A percentile compares a stretch with the other conserved stretches of the same genome.
phyloP scores from a whole-genome alignment of 164 flowering plant species.

The Macadamia tetraphylla region DNA sequence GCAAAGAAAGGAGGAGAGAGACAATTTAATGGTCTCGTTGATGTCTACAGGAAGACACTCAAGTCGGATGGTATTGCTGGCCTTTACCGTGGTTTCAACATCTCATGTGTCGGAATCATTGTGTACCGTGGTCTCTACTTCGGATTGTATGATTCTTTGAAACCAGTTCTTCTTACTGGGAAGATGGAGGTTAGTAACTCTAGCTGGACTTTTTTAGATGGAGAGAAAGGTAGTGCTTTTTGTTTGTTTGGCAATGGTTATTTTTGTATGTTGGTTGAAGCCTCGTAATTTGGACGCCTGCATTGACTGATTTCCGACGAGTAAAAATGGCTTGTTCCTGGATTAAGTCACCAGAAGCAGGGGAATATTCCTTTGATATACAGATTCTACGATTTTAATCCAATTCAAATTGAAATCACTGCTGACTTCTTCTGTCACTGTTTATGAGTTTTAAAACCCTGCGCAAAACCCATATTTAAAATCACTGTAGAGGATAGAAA shows the following conservation, averaged over 20 bases:
- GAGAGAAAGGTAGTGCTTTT: not conserved
- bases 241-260: not conserved
- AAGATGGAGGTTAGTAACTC: constrained; percentile 23
- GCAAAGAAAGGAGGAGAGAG: constrained; percentile 49
- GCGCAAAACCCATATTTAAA: too few relatives aligned
- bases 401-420: too few relatives aligned
- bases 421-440: too few relatives aligned
- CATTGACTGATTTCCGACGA: too few relatives aligned
- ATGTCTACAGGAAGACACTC: constrained; percentile 41
- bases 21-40: constrained; percentile 42
- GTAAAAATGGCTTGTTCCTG: too few relatives aligned
- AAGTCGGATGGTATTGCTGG: constrained; percentile 42
- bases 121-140: constrained; percentile 50
- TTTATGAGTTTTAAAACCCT: too few relatives aligned
- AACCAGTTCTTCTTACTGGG: constrained; percentile 37
- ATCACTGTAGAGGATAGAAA: too few relatives aligned
- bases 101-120: constrained; percentile 45
- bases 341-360: too few relatives aligned
- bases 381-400: too few relatives aligned
- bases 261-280: not conserved
- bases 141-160: constrained; percentile 42
- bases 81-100: constrained; percentile 48
- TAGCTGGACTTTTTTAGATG: not conserved
- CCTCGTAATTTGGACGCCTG: not conserved
- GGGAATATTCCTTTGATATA: too few relatives aligned